These are phyloP conservation scores for Phytophthora capsici DNA, from an alignment of 352 stramenopile species.

Conservation along the genomic window DNA sequence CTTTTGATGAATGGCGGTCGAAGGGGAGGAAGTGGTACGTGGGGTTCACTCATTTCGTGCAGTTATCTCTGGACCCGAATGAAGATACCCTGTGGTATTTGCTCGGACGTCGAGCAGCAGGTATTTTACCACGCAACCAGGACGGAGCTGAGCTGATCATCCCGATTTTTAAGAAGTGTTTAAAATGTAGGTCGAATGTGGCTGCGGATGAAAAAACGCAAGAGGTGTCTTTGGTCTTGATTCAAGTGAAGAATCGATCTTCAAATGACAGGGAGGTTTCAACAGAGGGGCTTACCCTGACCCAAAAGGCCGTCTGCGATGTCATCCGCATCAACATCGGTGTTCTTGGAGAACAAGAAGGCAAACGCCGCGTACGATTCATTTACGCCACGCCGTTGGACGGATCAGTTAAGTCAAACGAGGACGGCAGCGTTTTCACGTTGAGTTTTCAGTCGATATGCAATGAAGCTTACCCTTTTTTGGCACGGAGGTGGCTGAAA, in stretches of 20 bases:
- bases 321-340: too few relatives aligned
- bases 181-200: not conserved
- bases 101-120: constrained; percentile 26
- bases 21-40: constrained; percentile 30
- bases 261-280: too few relatives aligned
- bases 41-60: constrained; percentile 43
- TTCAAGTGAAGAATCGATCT: not conserved
- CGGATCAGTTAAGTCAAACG: too few relatives aligned
- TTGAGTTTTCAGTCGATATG: too few relatives aligned
- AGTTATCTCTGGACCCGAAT: constrained; percentile 16
- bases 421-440: too few relatives aligned
- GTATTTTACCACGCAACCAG: constrained; percentile 21
- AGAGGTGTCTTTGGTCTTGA: not conserved
- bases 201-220: not conserved
- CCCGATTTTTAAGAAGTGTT: constrained; percentile 9
- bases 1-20: not conserved
- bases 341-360: too few relatives aligned
- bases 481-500: too few relatives aligned
- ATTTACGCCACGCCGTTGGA: too few relatives aligned
- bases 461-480: too few relatives aligned
- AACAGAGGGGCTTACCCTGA: too few relatives aligned
- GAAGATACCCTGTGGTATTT: constrained; percentile 35
- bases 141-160: constrained; percentile 13
- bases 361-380: too few relatives aligned
- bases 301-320: too few relatives aligned